Evolutionary conservation across 768 basidiomycete genomes (phyloP), one percentile per base, ranked within the genome.

Genomic region (Austroboletus festivus): DNA sequence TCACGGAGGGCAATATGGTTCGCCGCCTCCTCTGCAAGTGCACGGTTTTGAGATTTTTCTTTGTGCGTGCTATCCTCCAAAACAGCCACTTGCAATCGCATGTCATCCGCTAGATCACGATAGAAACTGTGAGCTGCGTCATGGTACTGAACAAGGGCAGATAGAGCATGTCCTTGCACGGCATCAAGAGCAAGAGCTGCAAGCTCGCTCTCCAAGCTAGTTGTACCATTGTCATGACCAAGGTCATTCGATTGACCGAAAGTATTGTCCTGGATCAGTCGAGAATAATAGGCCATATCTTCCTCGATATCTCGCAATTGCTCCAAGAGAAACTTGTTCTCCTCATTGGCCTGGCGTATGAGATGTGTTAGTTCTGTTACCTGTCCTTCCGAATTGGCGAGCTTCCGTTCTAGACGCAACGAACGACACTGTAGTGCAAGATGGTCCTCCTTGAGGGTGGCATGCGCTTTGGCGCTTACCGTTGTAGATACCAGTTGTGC

Each of bases 301-400:
- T 56, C 48, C 38, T 57, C 55, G 3, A 26, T 37, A 11, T 56
- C 57, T 18, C 45, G 46, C 20, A 64, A 46, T 19, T 59, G 62
- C 19, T 52, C 48, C 3, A 35, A 21, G 22, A 87, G 68, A 7
- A 78, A 56, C 11, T 51, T 51, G 52, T 78, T 85, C 43, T 80
- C 73, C 13, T 82, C 79, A 39, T 76, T 76, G 22, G 70, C 66
- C 22, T 80, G 76, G 21, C 83, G 81, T 55, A 85, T 71, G 35
- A 89, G 74, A 50, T 78, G 68, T 1, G 80, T 80, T 8, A 89
- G 68, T 51, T 87, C 85, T 12, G 70, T 63, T 19, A 85, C 82
- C 59, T 89, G 85, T 16, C 68, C 80, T 47, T 87, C 82, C 5
- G 84, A 72, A 57, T 84, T 85, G 34, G 78, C 79, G 13, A 87